Conservation (phyloP, 2,329 filamentous ascomycete species). For the Aspergillus caelatus region DNA sequence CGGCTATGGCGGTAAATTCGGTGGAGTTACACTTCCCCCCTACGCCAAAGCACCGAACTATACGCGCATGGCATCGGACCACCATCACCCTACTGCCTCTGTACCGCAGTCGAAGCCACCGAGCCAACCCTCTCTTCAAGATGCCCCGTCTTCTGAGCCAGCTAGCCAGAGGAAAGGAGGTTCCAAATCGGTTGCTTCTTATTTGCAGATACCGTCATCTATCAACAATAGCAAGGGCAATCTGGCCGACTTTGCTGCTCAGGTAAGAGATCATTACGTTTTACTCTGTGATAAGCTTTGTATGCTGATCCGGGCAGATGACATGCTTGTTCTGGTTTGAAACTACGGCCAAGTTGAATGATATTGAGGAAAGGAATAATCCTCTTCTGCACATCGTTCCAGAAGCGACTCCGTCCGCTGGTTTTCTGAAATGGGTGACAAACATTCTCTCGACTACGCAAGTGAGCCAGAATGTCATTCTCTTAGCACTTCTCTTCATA, state of each 20-base stretch:
- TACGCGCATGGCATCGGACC: conserved; percentile 26
- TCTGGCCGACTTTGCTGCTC: conserved; percentile 79
- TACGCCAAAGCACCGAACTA: conserved; percentile 24
- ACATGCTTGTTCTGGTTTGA: conserved; percentile 99
- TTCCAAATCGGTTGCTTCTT: conserved; percentile 47
- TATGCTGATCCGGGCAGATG: conserved; percentile 60
- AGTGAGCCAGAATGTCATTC: conserved; percentile 91
- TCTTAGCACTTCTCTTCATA: conserved; percentile 88
- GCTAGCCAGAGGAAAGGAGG: conserved; percentile 31
- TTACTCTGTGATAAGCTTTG: neutral
- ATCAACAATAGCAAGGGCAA: conserved; percentile 77
- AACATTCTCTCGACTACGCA: conserved; percentile 91
- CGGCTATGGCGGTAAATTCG: conserved; percentile 34
- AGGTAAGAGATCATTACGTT: conserved; percentile 54
- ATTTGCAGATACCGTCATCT: conserved; percentile 71
- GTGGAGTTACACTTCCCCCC: conserved; percentile 28
- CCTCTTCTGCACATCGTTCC: conserved; percentile 61
- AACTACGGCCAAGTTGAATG: conserved; percentile 74
- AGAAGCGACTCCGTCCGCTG: conserved; percentile 74
- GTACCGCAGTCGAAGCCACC: conserved; percentile 27
- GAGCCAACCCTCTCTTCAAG: conserved; percentile 27
- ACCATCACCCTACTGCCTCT: conserved; percentile 25
- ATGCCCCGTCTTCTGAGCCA: conserved; percentile 23
- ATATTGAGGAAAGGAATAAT: conserved; percentile 63
- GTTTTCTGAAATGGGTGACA: conserved; percentile 92